These are phyloP conservation scores for Malassezia slooffiae DNA, from an alignment of 1,284 basidiomycete species.

Conservation along the genomic window DNA sequence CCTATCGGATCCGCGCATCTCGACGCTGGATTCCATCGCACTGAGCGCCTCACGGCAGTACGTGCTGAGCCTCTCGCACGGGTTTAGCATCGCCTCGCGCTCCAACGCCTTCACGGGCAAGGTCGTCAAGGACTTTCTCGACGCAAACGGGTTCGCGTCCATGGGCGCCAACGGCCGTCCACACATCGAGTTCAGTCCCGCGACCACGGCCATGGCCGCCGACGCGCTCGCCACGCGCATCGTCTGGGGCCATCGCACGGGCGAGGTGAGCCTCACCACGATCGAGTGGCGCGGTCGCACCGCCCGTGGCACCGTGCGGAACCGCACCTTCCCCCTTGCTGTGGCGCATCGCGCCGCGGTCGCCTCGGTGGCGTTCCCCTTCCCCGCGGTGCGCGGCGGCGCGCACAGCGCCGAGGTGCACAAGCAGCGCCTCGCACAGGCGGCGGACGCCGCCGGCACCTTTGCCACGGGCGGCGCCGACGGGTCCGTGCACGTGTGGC, in stretches of 20 bases:
- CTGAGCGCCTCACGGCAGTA: slow-evolving; percentile 53
- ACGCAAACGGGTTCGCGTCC: slow-evolving; percentile 55
- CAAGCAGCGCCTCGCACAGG: slow-evolving; percentile 24
- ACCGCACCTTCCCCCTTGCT: slow-evolving; percentile 23
- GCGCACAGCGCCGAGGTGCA: slow-evolving; percentile 30
- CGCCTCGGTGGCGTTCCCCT: slow-evolving; percentile 27
- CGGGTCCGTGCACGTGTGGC: slow-evolving; percentile 39
- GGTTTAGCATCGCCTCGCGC: slow-evolving; percentile 64
- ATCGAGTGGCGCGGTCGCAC: slow-evolving; percentile 36
- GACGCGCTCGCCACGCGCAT: slow-evolving; percentile 61
- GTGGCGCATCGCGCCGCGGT: slow-evolving; percentile 27
- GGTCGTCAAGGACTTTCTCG: slow-evolving; percentile 61
- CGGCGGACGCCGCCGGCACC: slow-evolving; percentile 30
- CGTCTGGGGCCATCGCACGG: slow-evolving; percentile 64
- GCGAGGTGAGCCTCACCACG: slow-evolving; percentile 58
- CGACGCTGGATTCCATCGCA: slow-evolving; percentile 32
- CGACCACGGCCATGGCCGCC: slow-evolving; percentile 53
- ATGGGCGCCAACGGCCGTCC: slow-evolving; percentile 63
- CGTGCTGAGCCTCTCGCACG: slow-evolving; percentile 58
- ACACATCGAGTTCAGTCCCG: slow-evolving; percentile 63
- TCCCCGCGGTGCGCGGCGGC: slow-evolving; percentile 28
- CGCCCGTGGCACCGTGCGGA: slow-evolving; percentile 31
- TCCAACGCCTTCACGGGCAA: slow-evolving; percentile 60
- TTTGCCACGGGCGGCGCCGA: slow-evolving; percentile 40
- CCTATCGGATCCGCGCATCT: slow-evolving; percentile 32